These are phyloP conservation scores for Aspergillus glaucus DNA, from an alignment of 2,329 filamentous ascomycete species.

Conservation along the genomic window DNA sequence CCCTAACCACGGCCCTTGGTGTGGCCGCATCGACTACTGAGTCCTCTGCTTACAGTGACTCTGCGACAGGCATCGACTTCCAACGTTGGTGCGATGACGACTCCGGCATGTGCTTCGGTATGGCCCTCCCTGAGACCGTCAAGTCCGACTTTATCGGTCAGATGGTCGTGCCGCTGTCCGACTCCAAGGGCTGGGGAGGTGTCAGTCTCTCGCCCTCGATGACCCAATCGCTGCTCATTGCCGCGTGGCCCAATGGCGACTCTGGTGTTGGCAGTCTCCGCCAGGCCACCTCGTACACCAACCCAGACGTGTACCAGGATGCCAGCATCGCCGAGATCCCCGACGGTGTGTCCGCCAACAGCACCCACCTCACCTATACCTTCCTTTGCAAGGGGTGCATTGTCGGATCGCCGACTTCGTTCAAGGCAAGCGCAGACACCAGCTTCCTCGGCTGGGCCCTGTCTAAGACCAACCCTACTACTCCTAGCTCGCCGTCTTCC, in stretches of 20 bases:
- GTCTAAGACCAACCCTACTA: constrained; percentile 9
- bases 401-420: constrained; percentile 10
- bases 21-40: constrained; percentile 7
- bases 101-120: constrained; percentile 12
- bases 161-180: constrained; percentile 9
- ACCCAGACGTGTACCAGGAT: constrained; percentile 7
- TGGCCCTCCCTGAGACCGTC: constrained; percentile 12
- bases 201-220: constrained; percentile 11
- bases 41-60: constrained; percentile 12
- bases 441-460: constrained; percentile 14
- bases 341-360: constrained; percentile 10
- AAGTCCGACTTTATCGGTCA: constrained; percentile 12
- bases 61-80: constrained; percentile 11
- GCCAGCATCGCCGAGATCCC: constrained; percentile 10
- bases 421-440: constrained; percentile 5
- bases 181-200: constrained; percentile 14
- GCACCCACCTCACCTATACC: constrained; percentile 14
- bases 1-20: constrained; percentile 10
- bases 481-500: constrained; percentile 7
- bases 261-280: constrained; percentile 8
- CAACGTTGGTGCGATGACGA: constrained; percentile 12
- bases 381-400: constrained; percentile 13
- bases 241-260: constrained; percentile 12
- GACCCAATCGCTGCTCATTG: constrained; percentile 10
- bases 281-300: constrained; percentile 7